Evolutionary conservation across 352 stramenopile genomes (phyloP).

Genomic region (Globisporangium rhizosaccharum): DNA sequence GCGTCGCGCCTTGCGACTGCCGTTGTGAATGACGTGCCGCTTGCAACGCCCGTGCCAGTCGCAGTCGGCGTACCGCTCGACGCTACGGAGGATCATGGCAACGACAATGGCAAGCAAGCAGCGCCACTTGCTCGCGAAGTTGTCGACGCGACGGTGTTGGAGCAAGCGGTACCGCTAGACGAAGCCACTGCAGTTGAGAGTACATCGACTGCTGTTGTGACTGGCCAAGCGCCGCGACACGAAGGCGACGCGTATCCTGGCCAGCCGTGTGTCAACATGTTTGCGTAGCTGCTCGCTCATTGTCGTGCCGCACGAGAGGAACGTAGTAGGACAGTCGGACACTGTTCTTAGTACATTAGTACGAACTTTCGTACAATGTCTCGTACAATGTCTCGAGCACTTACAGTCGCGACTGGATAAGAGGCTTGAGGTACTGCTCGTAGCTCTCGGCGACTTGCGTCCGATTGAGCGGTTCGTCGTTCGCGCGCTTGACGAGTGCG

Average conservation of each 20-base stretch:
- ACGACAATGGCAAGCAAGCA: neutral
- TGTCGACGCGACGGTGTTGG: neutral
- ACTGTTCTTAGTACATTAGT: too few relatives aligned
- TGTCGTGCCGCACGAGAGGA: too few relatives aligned
- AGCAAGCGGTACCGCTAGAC: neutral
- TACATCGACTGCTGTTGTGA: neutral
- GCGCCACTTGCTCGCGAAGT: neutral
- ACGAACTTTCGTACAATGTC: too few relatives aligned
- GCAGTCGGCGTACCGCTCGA: neutral
- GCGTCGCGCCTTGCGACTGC: neutral
- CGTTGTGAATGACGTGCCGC: neutral
- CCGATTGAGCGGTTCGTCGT: constrained; percentile 55
- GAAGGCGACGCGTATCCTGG: too few relatives aligned
- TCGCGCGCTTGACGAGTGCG: constrained; percentile 38
- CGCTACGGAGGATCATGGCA: neutral
- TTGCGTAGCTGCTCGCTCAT: too few relatives aligned
- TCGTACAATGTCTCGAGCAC: neutral
- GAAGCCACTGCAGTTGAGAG: neutral
- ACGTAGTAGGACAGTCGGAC: too few relatives aligned
- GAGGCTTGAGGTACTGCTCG: constrained; percentile 39
- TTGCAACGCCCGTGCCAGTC: neutral
- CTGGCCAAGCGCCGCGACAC: too few relatives aligned
- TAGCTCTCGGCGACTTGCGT: constrained; percentile 52
- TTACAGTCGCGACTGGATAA: constrained; percentile 29
- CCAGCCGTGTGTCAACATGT: too few relatives aligned